Base-by-base conservation (phyloP, 2,329 filamentous ascomycete genomes). In the Macrophomina phaseolina region DNA sequence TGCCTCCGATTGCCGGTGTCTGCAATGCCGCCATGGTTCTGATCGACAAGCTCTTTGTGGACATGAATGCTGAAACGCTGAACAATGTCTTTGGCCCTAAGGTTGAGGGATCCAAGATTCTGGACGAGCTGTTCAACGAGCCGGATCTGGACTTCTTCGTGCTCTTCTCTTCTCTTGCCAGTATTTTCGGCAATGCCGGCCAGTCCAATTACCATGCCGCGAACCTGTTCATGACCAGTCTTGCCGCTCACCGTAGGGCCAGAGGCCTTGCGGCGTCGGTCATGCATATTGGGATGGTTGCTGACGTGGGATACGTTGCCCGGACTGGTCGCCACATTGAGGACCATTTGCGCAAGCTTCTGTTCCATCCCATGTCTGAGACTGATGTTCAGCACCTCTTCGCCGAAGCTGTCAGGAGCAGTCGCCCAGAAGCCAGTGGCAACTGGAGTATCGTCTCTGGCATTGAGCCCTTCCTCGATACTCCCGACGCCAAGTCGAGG, bases 121-220 rank as follows among this genome's bases (percentile, higher is more conserved):
- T 75, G 2, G 68, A 74, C 30, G 36, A 70, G 7, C 11, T 70
- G 1, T 71, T 74, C 40, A 11, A 49, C 30, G 23, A 69, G 3
- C 28, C 65, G 11, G 7, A 38, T 12, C 70, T 81, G 2, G 78
- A 80, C 72, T 86, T 87, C 76, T 87, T 87, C 73, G 67, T 82
- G 40, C 65, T 78, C 23, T 73, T 72, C 68, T 81, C 86, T n/a
- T 87, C 85, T 0, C 84, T 84, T 3, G 80, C 82, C 0, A 81
- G 83, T 2, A 81, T 84, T n/a, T 77, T 86, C 14, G 85, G 78
- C 78, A 83, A 84, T 72, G 68, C 72, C 53, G 82, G 82, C 0
- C 85, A 87, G 68, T 82, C 84, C 5, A 83, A 84, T 3, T 88
- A 88, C 71, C 78, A 81, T 2, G 81, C 83, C 0, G 84, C 80